Conservation (phyloP, 495 filamentous ascomycete genomes). For the Chaetomium tenue region DNA sequence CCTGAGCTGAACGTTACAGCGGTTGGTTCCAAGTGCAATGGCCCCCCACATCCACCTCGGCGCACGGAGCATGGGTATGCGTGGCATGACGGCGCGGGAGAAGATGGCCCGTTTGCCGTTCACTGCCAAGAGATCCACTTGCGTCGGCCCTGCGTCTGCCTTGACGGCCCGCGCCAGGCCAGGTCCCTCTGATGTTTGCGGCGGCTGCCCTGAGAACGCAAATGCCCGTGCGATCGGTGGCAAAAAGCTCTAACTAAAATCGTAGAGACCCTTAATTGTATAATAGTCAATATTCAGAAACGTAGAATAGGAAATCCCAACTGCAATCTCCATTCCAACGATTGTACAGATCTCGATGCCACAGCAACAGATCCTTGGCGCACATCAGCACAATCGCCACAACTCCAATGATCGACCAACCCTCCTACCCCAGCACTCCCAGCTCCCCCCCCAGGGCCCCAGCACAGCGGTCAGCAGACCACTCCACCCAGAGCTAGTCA, state of each 20-base stretch:
- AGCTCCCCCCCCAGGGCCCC: neutral
- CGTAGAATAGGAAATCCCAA: neutral
- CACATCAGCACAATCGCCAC: neutral
- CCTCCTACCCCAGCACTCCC: neutral
- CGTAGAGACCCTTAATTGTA: no score
- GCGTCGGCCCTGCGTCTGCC: no score
- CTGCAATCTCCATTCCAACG: no score
- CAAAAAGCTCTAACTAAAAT: no score
- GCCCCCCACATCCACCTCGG: neutral
- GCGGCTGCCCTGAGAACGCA: neutral
- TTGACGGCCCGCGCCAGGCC: no score
- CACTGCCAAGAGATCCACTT: no score
- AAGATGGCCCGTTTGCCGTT: no score
- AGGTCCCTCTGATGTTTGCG: neutral
- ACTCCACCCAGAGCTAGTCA: slow-evolving; percentile 7
- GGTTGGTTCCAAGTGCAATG: neutral
- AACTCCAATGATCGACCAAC: neutral
- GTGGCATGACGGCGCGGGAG: no score
- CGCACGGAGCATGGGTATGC: neutral
- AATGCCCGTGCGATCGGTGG: no score
- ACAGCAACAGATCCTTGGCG: slow-evolving; percentile 1
- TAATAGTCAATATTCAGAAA: no score
- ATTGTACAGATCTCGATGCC: no score
- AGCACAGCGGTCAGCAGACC: neutral
- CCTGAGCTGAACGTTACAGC: neutral